phyloP scores from a whole-genome alignment of 1,284 basidiomycete genomes.

The Trichosporon inkin region DNA sequence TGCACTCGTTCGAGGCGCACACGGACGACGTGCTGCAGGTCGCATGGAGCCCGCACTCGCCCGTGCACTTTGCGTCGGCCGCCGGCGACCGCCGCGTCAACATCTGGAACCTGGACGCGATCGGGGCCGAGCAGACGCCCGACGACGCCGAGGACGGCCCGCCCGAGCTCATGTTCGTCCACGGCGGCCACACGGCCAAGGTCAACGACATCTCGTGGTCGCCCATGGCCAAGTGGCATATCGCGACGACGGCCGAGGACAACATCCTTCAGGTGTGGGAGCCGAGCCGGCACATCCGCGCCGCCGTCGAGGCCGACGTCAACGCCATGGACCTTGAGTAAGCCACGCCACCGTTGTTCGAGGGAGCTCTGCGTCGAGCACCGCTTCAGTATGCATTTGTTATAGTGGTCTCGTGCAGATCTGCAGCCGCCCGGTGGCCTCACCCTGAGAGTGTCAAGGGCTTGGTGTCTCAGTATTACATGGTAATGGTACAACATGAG shows the following conservation, averaged over 20 bases:
- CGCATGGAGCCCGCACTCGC: slow-evolving; percentile 90
- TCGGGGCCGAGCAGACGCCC: slow-evolving; percentile 93
- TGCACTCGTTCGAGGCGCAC: slow-evolving; percentile 91
- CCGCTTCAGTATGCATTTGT: background rate
- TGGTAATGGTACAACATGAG: slow-evolving; percentile 4
- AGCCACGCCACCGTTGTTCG: background rate
- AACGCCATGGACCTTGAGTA: slow-evolving; percentile 48
- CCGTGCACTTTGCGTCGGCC: slow-evolving; percentile 85
- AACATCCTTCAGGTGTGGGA: slow-evolving; percentile 54
- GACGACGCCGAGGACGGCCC: slow-evolving; percentile 96
- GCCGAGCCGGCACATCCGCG: slow-evolving; percentile 51
- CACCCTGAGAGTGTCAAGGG: background rate
- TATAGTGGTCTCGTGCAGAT: slow-evolving; percentile 1
- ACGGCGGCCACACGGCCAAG: slow-evolving; percentile 63
- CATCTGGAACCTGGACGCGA: slow-evolving; percentile 89
- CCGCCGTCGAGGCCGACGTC: slow-evolving; percentile 46
- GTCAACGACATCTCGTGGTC: slow-evolving; percentile 52
- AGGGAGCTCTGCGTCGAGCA: background rate
- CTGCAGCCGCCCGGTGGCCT: background rate
- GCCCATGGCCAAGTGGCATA: slow-evolving; percentile 49
- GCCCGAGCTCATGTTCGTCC: slow-evolving; percentile 86
- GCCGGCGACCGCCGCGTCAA: slow-evolving; percentile 89
- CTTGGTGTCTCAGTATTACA: background rate
- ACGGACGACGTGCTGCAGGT: slow-evolving; percentile 92
- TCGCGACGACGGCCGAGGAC: slow-evolving; percentile 54